These are phyloP conservation scores for Saccharomyces hybrid DNA, from an alignment of 1,139 yeast genomes.

Conservation along the genomic window DNA sequence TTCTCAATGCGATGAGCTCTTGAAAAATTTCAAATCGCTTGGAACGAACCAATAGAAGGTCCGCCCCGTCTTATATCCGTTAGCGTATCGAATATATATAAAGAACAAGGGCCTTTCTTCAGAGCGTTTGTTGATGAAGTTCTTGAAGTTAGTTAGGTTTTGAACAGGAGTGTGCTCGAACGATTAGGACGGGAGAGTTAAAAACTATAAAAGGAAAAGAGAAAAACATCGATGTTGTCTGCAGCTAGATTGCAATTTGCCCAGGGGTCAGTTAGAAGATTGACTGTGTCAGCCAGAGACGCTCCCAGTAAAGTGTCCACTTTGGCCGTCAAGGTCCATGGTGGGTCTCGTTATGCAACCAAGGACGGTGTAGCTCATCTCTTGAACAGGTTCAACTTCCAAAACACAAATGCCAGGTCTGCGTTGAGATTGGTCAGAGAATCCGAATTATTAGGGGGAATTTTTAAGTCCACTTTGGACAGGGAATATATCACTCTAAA, in stretches of 20 bases:
- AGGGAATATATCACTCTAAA: slow-evolving; percentile 79
- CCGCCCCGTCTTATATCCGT: neutral
- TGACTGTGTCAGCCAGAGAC: slow-evolving; percentile 40
- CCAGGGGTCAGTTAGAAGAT: slow-evolving; percentile 29
- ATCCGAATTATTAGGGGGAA: slow-evolving; percentile 88
- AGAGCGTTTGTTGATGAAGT: neutral
- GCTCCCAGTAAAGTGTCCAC: slow-evolving; percentile 53
- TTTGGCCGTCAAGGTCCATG: slow-evolving; percentile 72
- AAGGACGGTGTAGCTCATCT: slow-evolving; percentile 84
- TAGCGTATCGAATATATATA: neutral
- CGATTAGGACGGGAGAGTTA: neutral
- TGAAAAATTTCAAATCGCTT: neutral
- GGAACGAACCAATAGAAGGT: slow-evolving; percentile 3
- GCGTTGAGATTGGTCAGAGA: slow-evolving; percentile 93
- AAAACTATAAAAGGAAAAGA: neutral
- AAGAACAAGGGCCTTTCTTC: neutral
- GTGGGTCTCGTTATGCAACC: slow-evolving; percentile 74
- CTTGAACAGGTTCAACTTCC: slow-evolving; percentile 76
- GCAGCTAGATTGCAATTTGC: slow-evolving; percentile 17
- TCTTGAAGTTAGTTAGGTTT: neutral
- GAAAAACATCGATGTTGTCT: slow-evolving; percentile 10
- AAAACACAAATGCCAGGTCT: slow-evolving; percentile 75
- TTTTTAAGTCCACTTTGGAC: slow-evolving; percentile 57
- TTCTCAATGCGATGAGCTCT: neutral
- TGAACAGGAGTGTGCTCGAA: neutral